Percentiles rank a stretch among this genome's conserved stretches.
Conservation (phyloP, 129 eudicot species). For the Ambrosia artemisiifolia region DNA sequence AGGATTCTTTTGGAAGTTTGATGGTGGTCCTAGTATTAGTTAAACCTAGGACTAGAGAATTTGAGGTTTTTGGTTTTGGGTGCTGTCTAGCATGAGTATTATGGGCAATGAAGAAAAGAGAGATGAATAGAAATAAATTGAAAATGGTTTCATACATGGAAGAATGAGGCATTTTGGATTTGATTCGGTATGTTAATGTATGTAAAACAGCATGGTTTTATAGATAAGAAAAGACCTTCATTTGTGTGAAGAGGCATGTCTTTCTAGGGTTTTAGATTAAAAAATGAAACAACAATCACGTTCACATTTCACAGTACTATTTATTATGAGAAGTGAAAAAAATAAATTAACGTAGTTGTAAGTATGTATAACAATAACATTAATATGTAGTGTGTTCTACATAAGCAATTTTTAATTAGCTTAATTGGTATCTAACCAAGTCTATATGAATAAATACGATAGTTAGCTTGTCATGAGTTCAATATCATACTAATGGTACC, state of each 20-base stretch:
- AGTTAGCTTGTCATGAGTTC: neutral
- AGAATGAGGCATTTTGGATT: conserved; percentile 26
- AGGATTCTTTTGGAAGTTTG: conserved; percentile 35
- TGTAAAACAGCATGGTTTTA: conserved; percentile 17
- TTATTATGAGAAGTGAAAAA: neutral
- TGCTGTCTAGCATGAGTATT: conserved; percentile 43
- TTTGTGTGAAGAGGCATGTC: conserved; percentile 1
- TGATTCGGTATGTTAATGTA: conserved; percentile 16
- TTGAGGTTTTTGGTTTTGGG: conserved; percentile 25
- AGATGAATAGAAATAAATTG: conserved; percentile 26
- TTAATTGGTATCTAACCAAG: neutral
- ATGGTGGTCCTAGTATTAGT: conserved; percentile 42
- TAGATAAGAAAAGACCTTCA: conserved; percentile 16
- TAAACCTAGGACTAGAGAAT: conserved; percentile 59
- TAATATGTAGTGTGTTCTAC: neutral
- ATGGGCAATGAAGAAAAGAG: conserved; percentile 22
- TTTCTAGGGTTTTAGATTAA: neutral
- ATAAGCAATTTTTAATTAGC: neutral
- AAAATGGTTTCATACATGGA: conserved; percentile 17
- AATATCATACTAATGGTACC: neutral
- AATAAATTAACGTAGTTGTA: neutral
- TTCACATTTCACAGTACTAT: neutral
- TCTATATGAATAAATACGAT: neutral
- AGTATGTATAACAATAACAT: neutral
- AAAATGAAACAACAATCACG: neutral